Conservation (phyloP, 169 alveolate genomes). For the Plasmodium inui region DNA sequence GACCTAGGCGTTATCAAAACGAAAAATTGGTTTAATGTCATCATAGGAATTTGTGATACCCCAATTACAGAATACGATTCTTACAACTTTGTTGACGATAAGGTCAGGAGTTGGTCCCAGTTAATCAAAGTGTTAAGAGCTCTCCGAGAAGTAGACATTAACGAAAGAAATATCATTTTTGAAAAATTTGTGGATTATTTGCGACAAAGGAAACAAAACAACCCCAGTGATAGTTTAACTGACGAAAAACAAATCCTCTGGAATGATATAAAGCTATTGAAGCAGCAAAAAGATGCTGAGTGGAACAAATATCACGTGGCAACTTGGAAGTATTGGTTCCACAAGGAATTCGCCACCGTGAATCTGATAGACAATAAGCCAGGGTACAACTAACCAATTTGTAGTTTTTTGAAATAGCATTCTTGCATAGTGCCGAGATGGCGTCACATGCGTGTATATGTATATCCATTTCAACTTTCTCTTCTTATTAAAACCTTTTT, state of each 20-base stretch:
- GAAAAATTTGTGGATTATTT: background rate
- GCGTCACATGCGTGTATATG: background rate
- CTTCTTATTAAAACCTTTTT: too few species aligned
- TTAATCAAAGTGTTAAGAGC: background rate
- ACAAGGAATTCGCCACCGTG: background rate
- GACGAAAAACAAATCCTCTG: background rate
- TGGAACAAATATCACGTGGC: conserved; percentile 9
- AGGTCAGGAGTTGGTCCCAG: background rate
- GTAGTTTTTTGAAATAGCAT: background rate
- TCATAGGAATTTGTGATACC: background rate
- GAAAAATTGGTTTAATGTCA: background rate
- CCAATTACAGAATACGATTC: background rate
- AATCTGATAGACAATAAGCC: background rate
- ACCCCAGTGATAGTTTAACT: background rate
- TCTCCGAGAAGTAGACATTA: background rate
- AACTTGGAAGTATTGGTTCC: conserved; percentile 15
- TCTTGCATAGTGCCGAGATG: background rate
- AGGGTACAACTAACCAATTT: background rate
- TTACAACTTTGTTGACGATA: background rate
- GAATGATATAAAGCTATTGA: conserved; percentile 4
- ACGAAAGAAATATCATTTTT: background rate
- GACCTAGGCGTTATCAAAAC: background rate
- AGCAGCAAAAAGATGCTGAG: conserved; percentile 1
- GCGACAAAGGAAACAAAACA: background rate
- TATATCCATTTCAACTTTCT: too few species aligned